Evolutionary conservation across 805 yeast species (phyloP), one percentile per base, ranked within the genome.

Genomic region (Wickerhamomyces silvicola): DNA sequence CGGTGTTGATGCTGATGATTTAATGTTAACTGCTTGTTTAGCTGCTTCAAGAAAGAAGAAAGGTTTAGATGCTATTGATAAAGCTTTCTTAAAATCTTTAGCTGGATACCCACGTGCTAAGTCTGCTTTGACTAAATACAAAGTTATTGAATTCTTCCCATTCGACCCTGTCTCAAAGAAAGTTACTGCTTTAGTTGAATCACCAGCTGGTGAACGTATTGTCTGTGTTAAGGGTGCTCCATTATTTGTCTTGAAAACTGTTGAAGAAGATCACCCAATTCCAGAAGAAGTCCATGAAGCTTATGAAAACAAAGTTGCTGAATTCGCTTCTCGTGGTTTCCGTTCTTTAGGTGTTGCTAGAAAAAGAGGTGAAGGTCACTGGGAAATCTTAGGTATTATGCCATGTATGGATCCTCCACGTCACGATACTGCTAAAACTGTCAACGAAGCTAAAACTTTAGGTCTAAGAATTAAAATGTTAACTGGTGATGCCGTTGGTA

Each of bases 341-440:
- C 77, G 96, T 70, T 87, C 96, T 58, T 75, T 87, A 62, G 96
- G 96, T 81, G 95, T 87, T 72, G 96, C 96, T 48, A 84, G 96
- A 78, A 85, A 85, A 85, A 80, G 94, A 74, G 95, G 94, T 69
- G 95, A 85, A 68, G 94, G 94, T 56, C 94, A 84, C 78, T 87
- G 95, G 95, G 95, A 87, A 71, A 86, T 87, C 54, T 72, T 87
- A 59, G 96, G 96, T 64, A 88, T 87, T 64, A 86, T 87, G 95
- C 96, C 96, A 66, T 86, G 95, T 72, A 82, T 84, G 88, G 96
- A 87, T 70, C 96, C 96, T 59, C 96, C 96, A 70, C 83, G 96
- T 78, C 94, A 87, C 70, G 96, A 87, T 68, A 87, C 96, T 72
- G 95, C 94, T 56, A 78, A 78, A 59, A 87, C 96, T 61, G 92